Evolutionary conservation across 225 moss, liverwort and hornwort species (phyloP).

Genomic region (Marchantia polymorpha): DNA sequence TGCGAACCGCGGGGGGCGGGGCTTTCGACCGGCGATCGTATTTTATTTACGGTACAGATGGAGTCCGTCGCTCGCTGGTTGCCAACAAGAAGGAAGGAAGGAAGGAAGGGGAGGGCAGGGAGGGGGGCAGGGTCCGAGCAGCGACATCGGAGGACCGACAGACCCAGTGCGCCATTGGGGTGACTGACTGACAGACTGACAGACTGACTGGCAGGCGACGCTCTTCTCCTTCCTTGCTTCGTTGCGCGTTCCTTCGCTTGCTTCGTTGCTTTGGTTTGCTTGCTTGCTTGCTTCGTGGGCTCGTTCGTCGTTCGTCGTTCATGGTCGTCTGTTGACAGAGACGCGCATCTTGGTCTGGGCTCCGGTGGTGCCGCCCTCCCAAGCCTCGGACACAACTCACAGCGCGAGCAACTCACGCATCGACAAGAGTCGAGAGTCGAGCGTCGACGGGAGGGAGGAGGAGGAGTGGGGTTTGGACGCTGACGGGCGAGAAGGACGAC

Average conservation of each 20-base stretch:
- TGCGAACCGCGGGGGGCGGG: neutral
- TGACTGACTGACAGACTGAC: neutral
- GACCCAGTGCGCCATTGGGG: neutral
- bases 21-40: neutral
- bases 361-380: slow-evolving; percentile 13
- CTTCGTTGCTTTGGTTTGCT: no score
- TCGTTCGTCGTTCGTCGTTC: neutral
- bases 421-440: no score
- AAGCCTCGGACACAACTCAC: no score
- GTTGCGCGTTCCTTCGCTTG: neutral
- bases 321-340: neutral
- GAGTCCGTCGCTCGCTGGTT: neutral
- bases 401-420: no score
- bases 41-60: neutral
- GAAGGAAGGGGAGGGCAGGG: no score
- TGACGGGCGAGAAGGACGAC: neutral
- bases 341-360: neutral
- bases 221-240: neutral
- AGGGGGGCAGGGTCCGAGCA: neutral
- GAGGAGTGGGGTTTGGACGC: neutral
- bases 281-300: no score
- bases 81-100: neutral
- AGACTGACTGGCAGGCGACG: neutral
- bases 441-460: neutral
- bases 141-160: neutral